Evolutionary conservation across 2,329 filamentous ascomycete genomes (phyloP), one percentile per base, ranked within the genome.

Genomic region (Aspergillus ochraceus): DNA sequence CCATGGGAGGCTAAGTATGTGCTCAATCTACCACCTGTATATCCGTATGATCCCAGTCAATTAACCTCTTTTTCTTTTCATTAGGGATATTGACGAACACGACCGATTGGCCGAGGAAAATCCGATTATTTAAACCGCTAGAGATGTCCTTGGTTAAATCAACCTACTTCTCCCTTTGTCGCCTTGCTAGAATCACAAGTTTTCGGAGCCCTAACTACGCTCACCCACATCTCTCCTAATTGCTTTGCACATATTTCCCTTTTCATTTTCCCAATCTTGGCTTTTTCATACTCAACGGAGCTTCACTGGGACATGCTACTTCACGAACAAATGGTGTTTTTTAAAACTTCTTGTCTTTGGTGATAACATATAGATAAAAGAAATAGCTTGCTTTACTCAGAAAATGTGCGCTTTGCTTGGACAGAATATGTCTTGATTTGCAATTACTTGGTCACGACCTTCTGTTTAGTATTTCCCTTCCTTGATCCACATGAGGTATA

Each of bases 1-100:
- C 95, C 95, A 17, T 99, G 95, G 95, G 95, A 98, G 81, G 95
- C 95, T 49, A 89, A 80, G 83, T 86, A 80, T 58, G 83, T 80
- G 30, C 20, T 47, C 11, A 29, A 24, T 17, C 47, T 32, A 11
- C 11, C 11, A 19, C 39, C 14, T 19, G 30, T n/a, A 20, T 20
- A 39, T 42, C 8, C 39, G 32, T 36, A 32, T 8, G 47, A 29
- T 9, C 26, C 26, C 26, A 8, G 46, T 36, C 12, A 42, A n/a
- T n/a, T 42, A 42, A 12, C 60, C 72, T 62, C 76, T 72, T 54
- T 67, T 53, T 52, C 4, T 20, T 24, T 29, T 4, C 5, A 19
- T 60, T 58, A 86, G 83, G 36, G 91, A 97, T 74, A 97, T 98
- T 72, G 92, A 96, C 29, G 91, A 93, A 83, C 94, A 97, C 75